Conservation (phyloP, 2,329 filamentous ascomycete genomes). For the Colletotrichum sp. region DNA sequence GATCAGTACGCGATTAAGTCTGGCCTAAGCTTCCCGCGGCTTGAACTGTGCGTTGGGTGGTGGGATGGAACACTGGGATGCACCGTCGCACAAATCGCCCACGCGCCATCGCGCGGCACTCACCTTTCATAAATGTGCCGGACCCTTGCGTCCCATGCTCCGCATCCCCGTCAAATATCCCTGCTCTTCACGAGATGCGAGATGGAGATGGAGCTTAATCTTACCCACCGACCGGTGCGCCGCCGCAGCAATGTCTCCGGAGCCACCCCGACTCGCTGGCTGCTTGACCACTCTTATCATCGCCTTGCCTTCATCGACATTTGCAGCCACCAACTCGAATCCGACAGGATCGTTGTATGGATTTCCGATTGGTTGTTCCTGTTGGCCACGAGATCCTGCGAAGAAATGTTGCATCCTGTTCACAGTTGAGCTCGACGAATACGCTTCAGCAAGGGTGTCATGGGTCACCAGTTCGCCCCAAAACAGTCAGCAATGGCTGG, state of each 20-base stretch:
- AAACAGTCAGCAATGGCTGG: background rate
- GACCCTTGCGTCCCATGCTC: slow-evolving; percentile 13
- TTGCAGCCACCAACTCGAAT: background rate
- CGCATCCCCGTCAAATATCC: slow-evolving; percentile 13
- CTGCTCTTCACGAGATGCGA: slow-evolving; percentile 16
- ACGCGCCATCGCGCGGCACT: slow-evolving; percentile 10
- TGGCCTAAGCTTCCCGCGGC: slow-evolving; percentile 10
- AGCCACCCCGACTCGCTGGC: slow-evolving; percentile 14
- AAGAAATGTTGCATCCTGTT: background rate
- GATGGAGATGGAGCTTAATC: slow-evolving; percentile 23
- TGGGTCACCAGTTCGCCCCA: background rate
- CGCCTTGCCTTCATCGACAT: background rate
- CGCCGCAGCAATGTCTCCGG: slow-evolving; percentile 15
- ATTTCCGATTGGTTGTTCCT: background rate
- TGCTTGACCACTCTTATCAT: background rate
- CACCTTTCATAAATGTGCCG: slow-evolving; percentile 1
- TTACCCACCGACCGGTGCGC: slow-evolving; percentile 21
- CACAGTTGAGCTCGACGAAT: background rate
- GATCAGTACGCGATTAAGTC: background rate
- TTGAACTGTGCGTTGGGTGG: background rate
- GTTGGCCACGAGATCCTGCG: background rate
- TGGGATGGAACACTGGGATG: background rate
- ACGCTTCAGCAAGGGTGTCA: background rate
- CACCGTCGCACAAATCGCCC: slow-evolving; percentile 9
- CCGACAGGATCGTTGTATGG: background rate